Percentiles rank a stretch among this genome's conserved stretches.
phyloP scores from a whole-genome alignment of 2,329 filamentous ascomycete genomes.

The Phialemoniopsis sp. region DNA sequence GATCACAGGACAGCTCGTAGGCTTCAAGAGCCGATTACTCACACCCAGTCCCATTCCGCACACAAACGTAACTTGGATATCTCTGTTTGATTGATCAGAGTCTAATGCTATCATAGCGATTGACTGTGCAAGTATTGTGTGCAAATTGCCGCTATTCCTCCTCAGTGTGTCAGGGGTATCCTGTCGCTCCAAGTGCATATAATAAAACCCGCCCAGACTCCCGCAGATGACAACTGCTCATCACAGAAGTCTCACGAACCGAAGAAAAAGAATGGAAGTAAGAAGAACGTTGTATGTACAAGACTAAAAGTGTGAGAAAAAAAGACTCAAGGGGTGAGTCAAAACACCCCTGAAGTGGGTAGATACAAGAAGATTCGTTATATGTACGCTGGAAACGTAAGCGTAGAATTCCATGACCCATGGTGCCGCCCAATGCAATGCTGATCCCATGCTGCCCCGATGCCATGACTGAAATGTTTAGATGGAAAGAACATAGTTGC shows the following conservation, averaged over 20 bases:
- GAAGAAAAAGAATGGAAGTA: no score
- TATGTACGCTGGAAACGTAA: conserved; percentile 6
- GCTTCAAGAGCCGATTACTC: no score
- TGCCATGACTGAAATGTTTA: conserved; percentile 27
- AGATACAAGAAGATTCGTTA: neutral
- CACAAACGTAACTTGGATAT: no score
- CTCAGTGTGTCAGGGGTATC: no score
- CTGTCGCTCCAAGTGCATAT: conserved; percentile 6
- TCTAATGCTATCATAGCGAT: no score
- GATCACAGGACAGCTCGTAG: no score
- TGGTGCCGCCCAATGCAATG: conserved; percentile 9
- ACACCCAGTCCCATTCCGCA: no score
- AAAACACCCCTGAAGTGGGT: conserved; percentile 4
- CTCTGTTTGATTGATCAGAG: no score
- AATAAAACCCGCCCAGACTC: neutral
- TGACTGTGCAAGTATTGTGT: no score
- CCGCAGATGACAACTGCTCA: conserved; percentile 1
- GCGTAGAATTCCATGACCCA: conserved; percentile 10
- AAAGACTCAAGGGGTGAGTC: conserved; percentile 15
- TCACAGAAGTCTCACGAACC: no score
- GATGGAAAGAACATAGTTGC: conserved; percentile 74
- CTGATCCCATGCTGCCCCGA: conserved; percentile 12
- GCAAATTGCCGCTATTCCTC: no score
- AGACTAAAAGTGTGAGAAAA: conserved; percentile 1
- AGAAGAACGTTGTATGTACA: no score